Percentiles rank a stretch among this genome's conserved stretches.
Evolutionary conservation across 306 rosid species (phyloP).

Genomic region (Medicago arabica): DNA sequence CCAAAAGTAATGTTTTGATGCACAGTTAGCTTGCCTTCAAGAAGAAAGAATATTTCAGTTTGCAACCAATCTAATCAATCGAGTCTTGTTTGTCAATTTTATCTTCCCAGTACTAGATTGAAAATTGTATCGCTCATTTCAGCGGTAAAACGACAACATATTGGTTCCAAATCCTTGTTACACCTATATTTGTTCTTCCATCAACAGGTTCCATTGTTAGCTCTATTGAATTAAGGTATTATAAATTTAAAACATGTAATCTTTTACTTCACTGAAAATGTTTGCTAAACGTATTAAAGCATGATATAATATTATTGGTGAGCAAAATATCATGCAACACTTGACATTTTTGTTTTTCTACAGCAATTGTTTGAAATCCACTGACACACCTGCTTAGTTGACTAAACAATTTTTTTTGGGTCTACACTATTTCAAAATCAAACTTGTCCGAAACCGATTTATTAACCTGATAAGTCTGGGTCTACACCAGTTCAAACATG

Average conservation of each 20-base stretch:
- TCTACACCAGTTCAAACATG: neutral
- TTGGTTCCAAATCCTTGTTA: neutral
- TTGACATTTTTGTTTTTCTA: slow-evolving; percentile 29
- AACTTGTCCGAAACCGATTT: no score
- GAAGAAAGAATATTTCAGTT: no score
- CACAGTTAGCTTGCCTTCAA: neutral
- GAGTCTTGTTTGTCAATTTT: neutral
- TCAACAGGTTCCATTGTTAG: slow-evolving; percentile 62
- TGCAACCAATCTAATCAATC: neutral
- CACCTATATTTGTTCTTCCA: slow-evolving; percentile 57
- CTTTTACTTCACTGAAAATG: neutral
- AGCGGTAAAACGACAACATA: neutral
- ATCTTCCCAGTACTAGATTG: neutral
- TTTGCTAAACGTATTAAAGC: neutral
- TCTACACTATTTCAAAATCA: no score
- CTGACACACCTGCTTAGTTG: slow-evolving; percentile 61
- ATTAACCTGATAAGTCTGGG: neutral
- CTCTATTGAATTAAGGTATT: slow-evolving; percentile 70
- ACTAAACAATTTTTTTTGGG: no score
- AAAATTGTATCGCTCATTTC: neutral
- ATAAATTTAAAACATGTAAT: slow-evolving; percentile 18
- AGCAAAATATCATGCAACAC: neutral
- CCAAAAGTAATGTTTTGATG: neutral
- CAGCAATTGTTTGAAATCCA: slow-evolving; percentile 61
- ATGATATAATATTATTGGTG: neutral